Percentiles rank a stretch among this genome's conserved stretches.
Evolutionary conservation across 2,329 filamentous ascomycete species (phyloP).

Genomic region (Verticillium zaregamsianum): DNA sequence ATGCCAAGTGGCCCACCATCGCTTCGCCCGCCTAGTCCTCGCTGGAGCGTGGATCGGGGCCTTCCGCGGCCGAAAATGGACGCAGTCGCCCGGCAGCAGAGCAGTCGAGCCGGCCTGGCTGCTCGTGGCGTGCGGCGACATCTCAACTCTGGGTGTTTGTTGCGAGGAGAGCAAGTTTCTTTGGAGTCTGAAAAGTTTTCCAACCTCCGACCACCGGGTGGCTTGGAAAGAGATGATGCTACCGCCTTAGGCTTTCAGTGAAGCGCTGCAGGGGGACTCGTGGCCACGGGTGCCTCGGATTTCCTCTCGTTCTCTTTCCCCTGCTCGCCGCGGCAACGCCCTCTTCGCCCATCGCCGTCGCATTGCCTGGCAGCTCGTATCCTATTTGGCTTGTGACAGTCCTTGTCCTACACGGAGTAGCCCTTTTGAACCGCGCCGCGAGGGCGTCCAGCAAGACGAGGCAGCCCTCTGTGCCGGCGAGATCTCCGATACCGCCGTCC

Average conservation of each 20-base stretch:
- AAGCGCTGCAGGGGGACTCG: not conserved
- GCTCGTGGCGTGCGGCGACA: not conserved
- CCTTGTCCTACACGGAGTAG: constrained; percentile 36
- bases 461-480: constrained; percentile 40
- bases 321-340: not conserved
- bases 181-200: not conserved
- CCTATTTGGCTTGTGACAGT: constrained; percentile 43
- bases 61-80: not conserved
- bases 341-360: not conserved
- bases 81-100: not conserved
- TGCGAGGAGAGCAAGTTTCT: not conserved
- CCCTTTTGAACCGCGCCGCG: constrained; percentile 35
- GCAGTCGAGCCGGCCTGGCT: not conserved
- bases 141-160: not conserved
- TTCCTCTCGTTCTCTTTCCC: not conserved
- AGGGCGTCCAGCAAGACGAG: constrained; percentile 37
- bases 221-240: not conserved
- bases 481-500: constrained; percentile 45
- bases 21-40: not conserved
- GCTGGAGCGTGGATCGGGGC: not conserved
- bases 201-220: not conserved
- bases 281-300: not conserved
- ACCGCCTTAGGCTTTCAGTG: too few species aligned
- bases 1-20: not conserved
- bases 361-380: constrained; percentile 24